Evolutionary conservation across 2,329 filamentous ascomycete genomes (phyloP), one percentile per base, ranked within the genome.

Genomic region (Blastomyces silverae): DNA sequence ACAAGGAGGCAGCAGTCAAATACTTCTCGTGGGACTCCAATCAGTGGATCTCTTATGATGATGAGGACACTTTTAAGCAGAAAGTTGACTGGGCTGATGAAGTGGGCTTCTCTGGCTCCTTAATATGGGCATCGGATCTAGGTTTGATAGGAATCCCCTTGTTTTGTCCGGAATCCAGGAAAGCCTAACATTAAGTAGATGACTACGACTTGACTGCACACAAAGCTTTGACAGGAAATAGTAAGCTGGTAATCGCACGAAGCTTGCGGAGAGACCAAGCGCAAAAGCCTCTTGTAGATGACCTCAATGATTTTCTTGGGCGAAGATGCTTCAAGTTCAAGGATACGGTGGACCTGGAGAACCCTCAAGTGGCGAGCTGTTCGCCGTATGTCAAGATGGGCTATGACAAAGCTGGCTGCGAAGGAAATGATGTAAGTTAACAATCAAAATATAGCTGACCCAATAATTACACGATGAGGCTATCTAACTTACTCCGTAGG

Each of bases 1-100:
- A 62, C 31, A 39, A 50, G 25, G 20, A 62, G 44, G 60, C 60
- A 15, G 60, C 60, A 7, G 46, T 62, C 25, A 62, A 62, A 25
- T 62, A 53, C 28, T 31, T 62, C 8, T 25, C 44, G 0, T 62
- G 60, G 60, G 25, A 53, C 44, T 22, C 17, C 8, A 61, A 64
- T 39, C 57, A 64, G 37, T 65, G 66, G 66, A 42, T 66, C 13
- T 64, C 62, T 4, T 66, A 65, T n/a, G 66, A 66, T 61, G 66
- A 66, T 59, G 60, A 37, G n/a, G 56, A 61, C 8, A 69, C 67
- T 13, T 64, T 67, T 25, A 39, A 25, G 15, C 22, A 31, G 10
- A 68, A 68, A 25, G 22, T 53, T 2, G 63, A 60, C 28, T 64
- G n/a, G n/a, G 67, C 67, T 17, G 48, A 66, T 44, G 15, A 15